Conservation (phyloP, 2,329 filamentous ascomycete species). For the Aschersonia sp. region DNA sequence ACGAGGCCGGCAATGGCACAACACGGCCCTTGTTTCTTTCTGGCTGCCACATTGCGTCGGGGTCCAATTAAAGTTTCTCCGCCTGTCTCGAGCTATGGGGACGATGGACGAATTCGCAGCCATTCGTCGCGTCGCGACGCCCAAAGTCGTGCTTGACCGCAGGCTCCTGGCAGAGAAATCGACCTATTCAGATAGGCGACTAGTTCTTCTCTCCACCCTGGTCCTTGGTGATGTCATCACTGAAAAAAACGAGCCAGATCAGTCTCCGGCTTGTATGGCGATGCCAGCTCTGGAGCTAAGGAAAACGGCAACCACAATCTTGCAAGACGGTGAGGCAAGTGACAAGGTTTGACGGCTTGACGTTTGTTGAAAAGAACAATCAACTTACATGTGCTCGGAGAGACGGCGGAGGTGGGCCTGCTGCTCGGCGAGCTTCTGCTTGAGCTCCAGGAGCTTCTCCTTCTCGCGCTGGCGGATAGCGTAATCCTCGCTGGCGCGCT, state of each 20-base stretch:
- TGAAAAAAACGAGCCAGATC: constrained; percentile 17
- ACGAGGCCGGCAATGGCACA: constrained; percentile 5
- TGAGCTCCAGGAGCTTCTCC: constrained; percentile 73
- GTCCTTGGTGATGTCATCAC: constrained; percentile 62
- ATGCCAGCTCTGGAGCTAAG: too few relatives aligned
- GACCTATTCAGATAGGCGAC: constrained; percentile 3
- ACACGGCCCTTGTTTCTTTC: not conserved
- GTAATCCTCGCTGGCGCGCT: constrained; percentile 72
- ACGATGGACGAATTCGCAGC: too few relatives aligned
- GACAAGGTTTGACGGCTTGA: too few relatives aligned
- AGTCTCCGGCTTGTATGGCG: too few relatives aligned
- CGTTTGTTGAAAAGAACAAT: constrained; percentile 12
- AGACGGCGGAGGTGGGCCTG: constrained; percentile 73
- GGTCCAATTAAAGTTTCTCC: too few relatives aligned
- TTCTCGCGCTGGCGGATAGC: constrained; percentile 79
- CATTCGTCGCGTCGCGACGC: too few relatives aligned
- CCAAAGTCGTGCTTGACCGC: too few relatives aligned
- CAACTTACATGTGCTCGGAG: constrained; percentile 63
- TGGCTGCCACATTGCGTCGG: not conserved
- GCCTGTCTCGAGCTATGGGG: too few relatives aligned
- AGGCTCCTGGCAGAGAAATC: not conserved
- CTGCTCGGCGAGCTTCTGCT: constrained; percentile 61
- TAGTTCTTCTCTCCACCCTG: constrained; percentile 55
- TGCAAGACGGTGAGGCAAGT: too few relatives aligned
- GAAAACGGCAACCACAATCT: too few relatives aligned